A percentile compares a stretch with the other conserved stretches of the same genome.
phyloP scores from a whole-genome alignment of 257 asterid species.

The Coffea eugenioides region DNA sequence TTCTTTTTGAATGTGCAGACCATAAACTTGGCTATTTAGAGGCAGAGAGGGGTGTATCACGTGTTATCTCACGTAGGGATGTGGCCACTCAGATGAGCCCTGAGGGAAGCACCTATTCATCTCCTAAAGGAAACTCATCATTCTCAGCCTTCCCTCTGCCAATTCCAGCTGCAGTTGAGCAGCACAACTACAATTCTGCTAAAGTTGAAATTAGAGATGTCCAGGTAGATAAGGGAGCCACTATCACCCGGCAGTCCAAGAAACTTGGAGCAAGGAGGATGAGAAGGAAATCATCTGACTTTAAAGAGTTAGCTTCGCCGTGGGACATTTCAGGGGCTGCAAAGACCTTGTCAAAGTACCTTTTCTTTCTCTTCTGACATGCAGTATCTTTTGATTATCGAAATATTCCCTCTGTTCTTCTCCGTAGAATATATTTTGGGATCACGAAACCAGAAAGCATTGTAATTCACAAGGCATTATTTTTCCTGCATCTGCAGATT shows the following conservation, averaged over 20 bases:
- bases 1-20: constrained; percentile 33
- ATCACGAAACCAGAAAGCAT: not conserved
- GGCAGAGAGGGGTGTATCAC: constrained; percentile 35
- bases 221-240: constrained; percentile 65
- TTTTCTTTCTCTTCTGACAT: not conserved
- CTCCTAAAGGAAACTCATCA: constrained; percentile 49
- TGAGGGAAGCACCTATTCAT: constrained; percentile 52
- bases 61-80: constrained; percentile 55
- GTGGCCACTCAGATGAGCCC: constrained; percentile 97
- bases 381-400: not conserved
- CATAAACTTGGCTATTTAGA: constrained; percentile 39
- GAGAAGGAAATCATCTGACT: constrained; percentile 21
- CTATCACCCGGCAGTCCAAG: constrained; percentile 36
- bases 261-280: constrained; percentile 32
- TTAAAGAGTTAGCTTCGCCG: constrained; percentile 25
- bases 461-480: not conserved
- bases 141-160: constrained; percentile 42
- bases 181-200: constrained; percentile 23
- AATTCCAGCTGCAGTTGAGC: constrained; percentile 25
- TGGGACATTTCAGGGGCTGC: constrained; percentile 45
- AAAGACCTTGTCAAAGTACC: constrained; percentile 45
- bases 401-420: not conserved
- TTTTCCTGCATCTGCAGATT: not conserved
- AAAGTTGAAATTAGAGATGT: constrained; percentile 73
- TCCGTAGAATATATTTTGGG: not conserved